Base-by-base conservation (phyloP, 2,329 filamentous ascomycete species). In the Cordyceps fumosorosea region DNA sequence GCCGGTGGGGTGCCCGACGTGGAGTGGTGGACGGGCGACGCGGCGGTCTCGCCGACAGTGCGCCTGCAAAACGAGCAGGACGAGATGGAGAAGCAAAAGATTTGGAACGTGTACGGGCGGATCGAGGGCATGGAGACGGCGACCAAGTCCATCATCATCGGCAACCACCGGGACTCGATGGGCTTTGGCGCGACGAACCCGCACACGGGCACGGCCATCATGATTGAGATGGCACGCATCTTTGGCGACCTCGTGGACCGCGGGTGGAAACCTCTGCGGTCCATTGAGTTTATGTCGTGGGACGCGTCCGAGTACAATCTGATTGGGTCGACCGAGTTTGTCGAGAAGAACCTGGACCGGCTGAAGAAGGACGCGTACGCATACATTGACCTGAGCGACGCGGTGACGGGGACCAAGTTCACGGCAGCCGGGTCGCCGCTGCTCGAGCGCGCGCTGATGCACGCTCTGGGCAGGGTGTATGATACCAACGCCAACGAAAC, bases 281-380 rank as follows among this genome's bases (percentile, higher is more conserved):
- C 91, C 3, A 96, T 99, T 66, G 90, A 96, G 73, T 98, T 99
- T 74, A 92, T 93, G 70, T 96, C 91, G 40, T 99, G 95, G 95
- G 95, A 99, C 73, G 95, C 85, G 4, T 89, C 89, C 67, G 91
- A 93, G 74, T 98, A 96, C 78, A 97, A 97, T 74, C 78, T 95
- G 52, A 90, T 96, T 63, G 95, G 95, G 10, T 96, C 91, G 12
- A 98, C 95, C 1, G 95, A 99, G 73, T 93, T 89, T 69, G 95
- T 99, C 52, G 95, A 99, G 76, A 88, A 89, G 53, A 88, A 93
- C 67, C 80, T 91, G 32, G 86, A 93, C 0, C 73, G 78, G 3
- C 80, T 99, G 7, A 88, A 90, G 48, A 78, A 83, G 20, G 83
- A 95, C 68, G 93, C 85, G 0, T 86, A 91, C 65, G 93, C 90